These are phyloP conservation scores for Amylocystis lapponica DNA, from an alignment of 768 basidiomycete genomes.

Conservation along the genomic window DNA sequence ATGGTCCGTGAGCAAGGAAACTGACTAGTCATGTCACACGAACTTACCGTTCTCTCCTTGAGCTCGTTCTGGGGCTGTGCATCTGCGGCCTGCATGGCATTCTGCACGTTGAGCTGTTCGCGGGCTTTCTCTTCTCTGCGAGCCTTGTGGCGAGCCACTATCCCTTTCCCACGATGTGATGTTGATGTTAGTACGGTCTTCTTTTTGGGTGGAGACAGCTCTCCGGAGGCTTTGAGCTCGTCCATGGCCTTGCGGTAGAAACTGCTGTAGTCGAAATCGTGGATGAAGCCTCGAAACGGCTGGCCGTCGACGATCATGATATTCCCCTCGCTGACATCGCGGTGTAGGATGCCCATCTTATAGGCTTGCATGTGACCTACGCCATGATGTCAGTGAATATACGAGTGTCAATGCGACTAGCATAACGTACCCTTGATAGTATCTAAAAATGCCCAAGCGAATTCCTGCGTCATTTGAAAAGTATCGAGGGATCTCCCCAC, in stretches of 20 bases:
- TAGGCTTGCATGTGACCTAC: slow-evolving; percentile 7
- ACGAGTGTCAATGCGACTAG: not conserved
- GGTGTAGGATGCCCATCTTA: slow-evolving; percentile 6
- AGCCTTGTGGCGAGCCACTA: not conserved
- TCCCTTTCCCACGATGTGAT: not conserved
- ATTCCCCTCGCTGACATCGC: slow-evolving; percentile 13
- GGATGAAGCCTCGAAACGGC: slow-evolving; percentile 5
- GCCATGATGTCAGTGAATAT: not conserved
- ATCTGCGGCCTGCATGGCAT: too few species aligned
- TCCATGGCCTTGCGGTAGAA: not conserved
- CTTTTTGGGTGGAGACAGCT: not conserved
- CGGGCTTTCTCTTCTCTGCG: not conserved
- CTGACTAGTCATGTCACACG: not conserved
- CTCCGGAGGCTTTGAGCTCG: not conserved
- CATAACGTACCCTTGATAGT: slow-evolving; percentile 2
- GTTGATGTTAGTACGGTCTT: not conserved
- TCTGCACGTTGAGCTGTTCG: not conserved
- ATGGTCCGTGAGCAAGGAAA: not conserved
- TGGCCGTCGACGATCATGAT: slow-evolving; percentile 3
- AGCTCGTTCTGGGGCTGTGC: not conserved
- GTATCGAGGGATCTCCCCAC: slow-evolving; percentile 1
- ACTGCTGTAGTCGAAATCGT: slow-evolving; percentile 11
- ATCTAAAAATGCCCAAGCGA: not conserved
- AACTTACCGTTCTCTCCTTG: not conserved
- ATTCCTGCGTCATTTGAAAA: slow-evolving; percentile 1